These are phyloP conservation scores for Amanita polypyramis DNA, from an alignment of 768 basidiomycete species.

Conservation along the genomic window DNA sequence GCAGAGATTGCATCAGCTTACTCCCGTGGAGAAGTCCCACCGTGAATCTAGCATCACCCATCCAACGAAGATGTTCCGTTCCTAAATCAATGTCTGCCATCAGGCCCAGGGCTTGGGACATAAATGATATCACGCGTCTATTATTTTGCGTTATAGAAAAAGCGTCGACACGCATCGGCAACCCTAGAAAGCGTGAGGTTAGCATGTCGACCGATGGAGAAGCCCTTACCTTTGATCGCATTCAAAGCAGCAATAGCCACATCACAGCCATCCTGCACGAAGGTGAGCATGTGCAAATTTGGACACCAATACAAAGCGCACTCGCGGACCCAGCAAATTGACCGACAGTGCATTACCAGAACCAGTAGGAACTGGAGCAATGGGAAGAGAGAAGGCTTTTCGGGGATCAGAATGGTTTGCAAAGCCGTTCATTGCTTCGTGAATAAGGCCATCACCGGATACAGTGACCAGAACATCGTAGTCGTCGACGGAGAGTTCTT, in stretches of 20 bases:
- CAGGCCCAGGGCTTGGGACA: slow-evolving; percentile 74
- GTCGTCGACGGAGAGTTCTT: slow-evolving; percentile 36
- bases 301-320: slow-evolving; percentile 28
- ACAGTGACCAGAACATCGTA: slow-evolving; percentile 68
- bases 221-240: slow-evolving; percentile 58
- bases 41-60: slow-evolving; percentile 76
- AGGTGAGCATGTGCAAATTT: not conserved
- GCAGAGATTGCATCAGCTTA: slow-evolving; percentile 20
- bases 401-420: slow-evolving; percentile 50
- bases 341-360: slow-evolving; percentile 72
- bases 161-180: slow-evolving; percentile 64
- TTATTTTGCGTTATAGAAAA: slow-evolving; percentile 66
- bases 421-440: slow-evolving; percentile 81
- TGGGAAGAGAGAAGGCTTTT: slow-evolving; percentile 54
- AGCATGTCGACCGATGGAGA: not conserved
- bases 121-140: slow-evolving; percentile 61
- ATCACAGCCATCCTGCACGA: slow-evolving; percentile 53
- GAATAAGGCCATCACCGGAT: slow-evolving; percentile 78
- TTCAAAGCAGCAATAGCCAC: slow-evolving; percentile 66
- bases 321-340: slow-evolving; percentile 53
- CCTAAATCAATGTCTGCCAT: slow-evolving; percentile 82
- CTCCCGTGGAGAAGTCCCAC: slow-evolving; percentile 62
- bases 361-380: slow-evolving; percentile 75
- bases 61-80: slow-evolving; percentile 78
- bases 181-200: slow-evolving; percentile 31